These are phyloP conservation scores for Claviceps humidiphila DNA, from an alignment of 2,329 filamentous ascomycete species.

Conservation along the genomic window DNA sequence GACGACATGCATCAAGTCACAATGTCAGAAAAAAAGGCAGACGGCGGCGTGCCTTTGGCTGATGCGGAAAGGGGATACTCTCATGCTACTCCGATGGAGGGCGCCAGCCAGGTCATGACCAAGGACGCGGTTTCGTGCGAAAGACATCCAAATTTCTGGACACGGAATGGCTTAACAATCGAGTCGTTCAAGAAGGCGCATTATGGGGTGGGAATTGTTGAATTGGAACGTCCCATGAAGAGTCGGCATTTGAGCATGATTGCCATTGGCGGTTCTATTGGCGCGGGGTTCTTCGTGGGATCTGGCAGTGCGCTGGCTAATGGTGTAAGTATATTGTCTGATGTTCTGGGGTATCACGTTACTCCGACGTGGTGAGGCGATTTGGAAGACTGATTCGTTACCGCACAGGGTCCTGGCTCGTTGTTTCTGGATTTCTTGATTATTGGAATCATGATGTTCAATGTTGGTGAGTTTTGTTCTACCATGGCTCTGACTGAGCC, in stretches of 20 bases:
- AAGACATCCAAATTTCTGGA: slow-evolving; percentile 19
- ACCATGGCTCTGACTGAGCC: no score
- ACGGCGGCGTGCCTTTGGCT: background rate
- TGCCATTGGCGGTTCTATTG: slow-evolving; percentile 37
- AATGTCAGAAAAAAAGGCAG: slow-evolving; percentile 1
- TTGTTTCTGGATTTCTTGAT: slow-evolving; percentile 38
- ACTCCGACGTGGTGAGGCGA: background rate
- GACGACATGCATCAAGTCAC: background rate
- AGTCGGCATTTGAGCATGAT: slow-evolving; percentile 46
- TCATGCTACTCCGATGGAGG: slow-evolving; percentile 2
- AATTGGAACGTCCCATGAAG: slow-evolving; percentile 33
- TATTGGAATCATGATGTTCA: slow-evolving; percentile 47
- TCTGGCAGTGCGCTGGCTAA: slow-evolving; percentile 35
- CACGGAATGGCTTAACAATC: slow-evolving; percentile 24
- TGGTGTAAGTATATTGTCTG: slow-evolving; percentile 23
- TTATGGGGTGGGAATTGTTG: slow-evolving; percentile 19
- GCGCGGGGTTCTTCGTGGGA: slow-evolving; percentile 50
- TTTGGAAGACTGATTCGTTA: background rate
- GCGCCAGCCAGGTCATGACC: slow-evolving; percentile 9
- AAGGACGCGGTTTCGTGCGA: slow-evolving; percentile 6
- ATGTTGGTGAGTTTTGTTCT: slow-evolving; percentile 25
- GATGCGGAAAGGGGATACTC: slow-evolving; percentile 1
- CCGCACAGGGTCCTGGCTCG: slow-evolving; percentile 25
- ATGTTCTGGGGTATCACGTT: background rate
- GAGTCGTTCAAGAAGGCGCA: slow-evolving; percentile 24